These are phyloP conservation scores for Dothistroma septosporum DNA, from an alignment of 2,329 filamentous ascomycete genomes.

Conservation along the genomic window DNA sequence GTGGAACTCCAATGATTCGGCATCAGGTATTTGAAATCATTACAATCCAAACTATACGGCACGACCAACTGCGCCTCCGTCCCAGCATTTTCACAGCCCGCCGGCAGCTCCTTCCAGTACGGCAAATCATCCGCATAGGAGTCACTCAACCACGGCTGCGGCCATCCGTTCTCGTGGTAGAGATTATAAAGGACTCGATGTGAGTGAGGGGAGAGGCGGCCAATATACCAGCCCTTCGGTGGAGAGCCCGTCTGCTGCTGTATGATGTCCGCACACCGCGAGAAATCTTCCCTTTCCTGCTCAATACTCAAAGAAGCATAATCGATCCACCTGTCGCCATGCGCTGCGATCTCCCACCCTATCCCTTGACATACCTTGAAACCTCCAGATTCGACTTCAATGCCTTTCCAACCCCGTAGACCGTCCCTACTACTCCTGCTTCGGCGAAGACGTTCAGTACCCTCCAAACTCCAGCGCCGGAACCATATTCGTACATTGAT, in stretches of 20 bases:
- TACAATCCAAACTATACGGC: conserved; percentile 47
- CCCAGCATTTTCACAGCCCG: background rate
- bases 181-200: conserved; percentile 48
- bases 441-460: conserved; percentile 50
- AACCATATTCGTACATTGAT: conserved; percentile 51
- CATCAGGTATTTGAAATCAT: conserved; percentile 48
- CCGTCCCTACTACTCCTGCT: conserved; percentile 48
- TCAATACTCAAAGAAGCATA: conserved; percentile 46
- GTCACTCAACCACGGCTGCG: conserved; percentile 50
- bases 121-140: conserved; percentile 50
- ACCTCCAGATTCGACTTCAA: conserved; percentile 49
- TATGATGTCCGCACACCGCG: conserved; percentile 42
- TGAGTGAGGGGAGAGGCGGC: conserved; percentile 44
- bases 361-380: conserved; percentile 45
- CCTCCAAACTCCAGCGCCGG: conserved; percentile 49
- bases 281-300: conserved; percentile 46
- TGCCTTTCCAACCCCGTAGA: conserved; percentile 50
- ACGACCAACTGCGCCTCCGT: background rate
- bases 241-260: conserved; percentile 43
- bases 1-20: conserved; percentile 25
- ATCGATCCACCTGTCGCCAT: conserved; percentile 52
- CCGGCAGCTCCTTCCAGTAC: background rate
- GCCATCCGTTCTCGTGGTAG: conserved; percentile 52
- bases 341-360: conserved; percentile 50
- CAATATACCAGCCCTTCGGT: conserved; percentile 52